A percentile compares a stretch with the other conserved stretches of the same genome.
Conservation (phyloP, 345 rosid species). For the Aurinia saxatilis region DNA sequence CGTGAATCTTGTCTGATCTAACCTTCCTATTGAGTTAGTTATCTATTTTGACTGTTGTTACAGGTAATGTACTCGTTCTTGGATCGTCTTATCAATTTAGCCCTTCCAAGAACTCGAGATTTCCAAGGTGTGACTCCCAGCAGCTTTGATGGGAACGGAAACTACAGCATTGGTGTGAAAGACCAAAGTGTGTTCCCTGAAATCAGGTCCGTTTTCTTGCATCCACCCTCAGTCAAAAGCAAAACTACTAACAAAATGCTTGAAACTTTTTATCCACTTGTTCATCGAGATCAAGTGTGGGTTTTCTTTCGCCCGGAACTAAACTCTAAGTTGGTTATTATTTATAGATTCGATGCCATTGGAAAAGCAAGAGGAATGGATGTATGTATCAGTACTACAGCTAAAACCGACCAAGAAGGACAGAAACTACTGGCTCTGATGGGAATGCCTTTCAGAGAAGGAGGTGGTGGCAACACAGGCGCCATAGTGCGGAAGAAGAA, state of each 20-base stretch:
- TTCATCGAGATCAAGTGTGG: background rate
- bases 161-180: slow-evolving; percentile 69
- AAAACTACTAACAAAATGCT: background rate
- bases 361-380: slow-evolving; percentile 90
- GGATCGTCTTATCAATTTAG: slow-evolving; percentile 86
- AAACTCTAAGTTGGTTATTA: background rate
- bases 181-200: slow-evolving; percentile 93
- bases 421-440: slow-evolving; percentile 71
- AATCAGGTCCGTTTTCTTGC: slow-evolving; percentile 30
- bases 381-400: slow-evolving; percentile 77
- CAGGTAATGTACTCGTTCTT: slow-evolving; percentile 90
- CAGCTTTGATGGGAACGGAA: slow-evolving; percentile 94
- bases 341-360: slow-evolving; percentile 38
- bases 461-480: slow-evolving; percentile 30
- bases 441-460: slow-evolving; percentile 97
- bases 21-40: background rate
- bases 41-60: background rate
- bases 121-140: slow-evolving; percentile 77
- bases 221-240: background rate
- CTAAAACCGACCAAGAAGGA: slow-evolving; percentile 75
- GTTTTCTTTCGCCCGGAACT: background rate
- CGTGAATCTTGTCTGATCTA: background rate
- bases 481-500: slow-evolving; percentile 55
- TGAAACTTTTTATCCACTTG: background rate
- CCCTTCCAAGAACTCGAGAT: slow-evolving; percentile 89